These are phyloP conservation scores for Coemansia aciculifera DNA, from an alignment of 192 early-diverging fungal species.

Conservation along the genomic window DNA sequence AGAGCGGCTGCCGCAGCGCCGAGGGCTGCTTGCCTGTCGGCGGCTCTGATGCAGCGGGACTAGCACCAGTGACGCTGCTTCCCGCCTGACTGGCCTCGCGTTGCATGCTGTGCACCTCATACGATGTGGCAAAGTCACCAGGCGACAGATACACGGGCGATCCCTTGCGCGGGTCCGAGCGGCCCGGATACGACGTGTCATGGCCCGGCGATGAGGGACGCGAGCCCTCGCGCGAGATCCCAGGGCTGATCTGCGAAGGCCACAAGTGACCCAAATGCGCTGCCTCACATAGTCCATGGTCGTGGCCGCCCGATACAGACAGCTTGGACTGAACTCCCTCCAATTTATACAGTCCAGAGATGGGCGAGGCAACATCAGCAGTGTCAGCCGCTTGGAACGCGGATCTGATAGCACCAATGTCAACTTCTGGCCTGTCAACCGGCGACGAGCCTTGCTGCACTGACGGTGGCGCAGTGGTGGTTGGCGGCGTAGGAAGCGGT, in stretches of 20 bases:
- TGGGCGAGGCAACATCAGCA: not conserved
- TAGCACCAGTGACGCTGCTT: not conserved
- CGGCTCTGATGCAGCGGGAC: not conserved
- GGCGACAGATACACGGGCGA: constrained; percentile 53
- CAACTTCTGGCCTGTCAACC: not conserved
- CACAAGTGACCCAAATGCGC: constrained; percentile 39
- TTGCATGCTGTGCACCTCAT: constrained; percentile 39
- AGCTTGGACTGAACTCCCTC: constrained; percentile 41
- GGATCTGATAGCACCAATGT: constrained; percentile 9
- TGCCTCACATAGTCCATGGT: constrained; percentile 21
- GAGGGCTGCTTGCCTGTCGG: constrained; percentile 3
- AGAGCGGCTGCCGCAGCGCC: constrained; percentile 26
- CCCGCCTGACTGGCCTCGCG: constrained; percentile 1
- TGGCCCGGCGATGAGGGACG: constrained; percentile 26
- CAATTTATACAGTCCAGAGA: not conserved
- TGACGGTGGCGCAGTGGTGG: constrained; percentile 22
- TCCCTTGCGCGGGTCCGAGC: constrained; percentile 50
- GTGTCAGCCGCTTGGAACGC: constrained; percentile 15
- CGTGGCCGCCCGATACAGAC: constrained; percentile 49
- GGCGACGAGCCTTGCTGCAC: constrained; percentile 16
- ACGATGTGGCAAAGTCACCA: constrained; percentile 45
- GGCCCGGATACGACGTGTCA: constrained; percentile 21
- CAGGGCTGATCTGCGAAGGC: constrained; percentile 55
- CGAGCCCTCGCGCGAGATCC: constrained; percentile 38
- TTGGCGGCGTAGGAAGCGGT: constrained; percentile 24